These are phyloP conservation scores for Patellaria atrata DNA, from an alignment of 495 filamentous ascomycete genomes.

Conservation along the genomic window DNA sequence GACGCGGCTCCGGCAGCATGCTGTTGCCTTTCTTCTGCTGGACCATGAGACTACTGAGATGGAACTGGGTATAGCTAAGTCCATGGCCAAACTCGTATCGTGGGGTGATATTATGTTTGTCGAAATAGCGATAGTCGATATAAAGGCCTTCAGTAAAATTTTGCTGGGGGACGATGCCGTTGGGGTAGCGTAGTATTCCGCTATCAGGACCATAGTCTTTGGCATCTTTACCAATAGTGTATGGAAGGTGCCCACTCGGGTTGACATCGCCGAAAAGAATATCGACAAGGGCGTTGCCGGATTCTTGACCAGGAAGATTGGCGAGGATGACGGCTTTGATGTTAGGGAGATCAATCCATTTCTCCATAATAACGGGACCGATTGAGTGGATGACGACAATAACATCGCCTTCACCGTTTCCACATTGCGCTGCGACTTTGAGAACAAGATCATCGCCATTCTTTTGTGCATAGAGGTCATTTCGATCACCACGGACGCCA, in stretches of 20 bases:
- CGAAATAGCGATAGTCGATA: slow-evolving; percentile 86
- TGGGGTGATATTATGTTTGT: slow-evolving; percentile 51
- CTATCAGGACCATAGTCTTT: slow-evolving; percentile 72
- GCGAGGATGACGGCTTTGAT: slow-evolving; percentile 76
- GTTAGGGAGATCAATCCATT: slow-evolving; percentile 65
- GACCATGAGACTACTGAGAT: slow-evolving; percentile 46
- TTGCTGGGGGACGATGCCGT: slow-evolving; percentile 60
- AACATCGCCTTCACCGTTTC: slow-evolving; percentile 48
- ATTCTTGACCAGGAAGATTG: slow-evolving; percentile 82
- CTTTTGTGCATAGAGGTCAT: slow-evolving; percentile 63
- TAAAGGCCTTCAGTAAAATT: slow-evolving; percentile 72
- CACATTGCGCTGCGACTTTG: slow-evolving; percentile 56
- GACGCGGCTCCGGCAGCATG: slow-evolving; percentile 42
- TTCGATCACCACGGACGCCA: slow-evolving; percentile 63
- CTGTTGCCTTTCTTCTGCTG: slow-evolving; percentile 15
- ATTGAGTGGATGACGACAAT: slow-evolving; percentile 85
- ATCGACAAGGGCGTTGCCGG: slow-evolving; percentile 70
- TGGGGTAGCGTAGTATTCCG: slow-evolving; percentile 59
- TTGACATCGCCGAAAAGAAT: slow-evolving; percentile 76
- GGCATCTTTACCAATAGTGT: slow-evolving; percentile 70
- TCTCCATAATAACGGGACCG: slow-evolving; percentile 71
- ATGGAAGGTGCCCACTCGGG: slow-evolving; percentile 76
- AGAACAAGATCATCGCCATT: slow-evolving; percentile 60
- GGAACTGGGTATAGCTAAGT: slow-evolving; percentile 67
- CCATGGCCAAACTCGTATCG: slow-evolving; percentile 71